phyloP scores from a whole-genome alignment of 768 basidiomycete genomes.

The Pisolithus tinctorius region DNA sequence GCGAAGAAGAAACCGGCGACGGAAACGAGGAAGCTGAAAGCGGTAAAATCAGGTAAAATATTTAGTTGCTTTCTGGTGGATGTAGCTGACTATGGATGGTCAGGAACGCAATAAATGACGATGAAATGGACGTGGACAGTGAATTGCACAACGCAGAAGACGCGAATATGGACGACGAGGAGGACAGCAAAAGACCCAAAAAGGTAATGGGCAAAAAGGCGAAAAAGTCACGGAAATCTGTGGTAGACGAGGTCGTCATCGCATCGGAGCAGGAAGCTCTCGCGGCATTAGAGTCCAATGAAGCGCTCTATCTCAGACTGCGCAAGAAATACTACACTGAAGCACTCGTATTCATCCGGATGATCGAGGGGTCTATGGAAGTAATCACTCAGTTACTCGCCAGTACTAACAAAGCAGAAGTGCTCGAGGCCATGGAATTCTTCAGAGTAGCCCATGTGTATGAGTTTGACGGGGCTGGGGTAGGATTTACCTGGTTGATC shows the following conservation, averaged over 20 bases:
- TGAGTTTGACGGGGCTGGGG: constrained; percentile 71
- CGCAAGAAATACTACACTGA: constrained; percentile 85
- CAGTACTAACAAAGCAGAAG: constrained; percentile 79
- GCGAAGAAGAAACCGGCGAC: constrained; percentile 34
- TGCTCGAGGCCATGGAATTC: constrained; percentile 83
- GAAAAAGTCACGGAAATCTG: constrained; percentile 58
- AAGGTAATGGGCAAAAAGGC: constrained; percentile 39
- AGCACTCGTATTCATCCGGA: constrained; percentile 74
- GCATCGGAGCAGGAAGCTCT: constrained; percentile 67
- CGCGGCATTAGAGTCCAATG: constrained; percentile 58
- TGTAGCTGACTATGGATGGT: constrained; percentile 4
- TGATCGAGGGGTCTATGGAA: constrained; percentile 62
- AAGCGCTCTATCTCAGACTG: constrained; percentile 60
- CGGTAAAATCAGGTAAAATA: constrained; percentile 17
- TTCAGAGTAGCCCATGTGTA: constrained; percentile 81
- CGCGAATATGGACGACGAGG: constrained; percentile 33
- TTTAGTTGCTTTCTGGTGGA: not conserved
- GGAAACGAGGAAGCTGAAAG: constrained; percentile 31
- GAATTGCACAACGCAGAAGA: constrained; percentile 30
- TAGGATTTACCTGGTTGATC: constrained; percentile 21
- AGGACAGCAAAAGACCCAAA: constrained; percentile 31
- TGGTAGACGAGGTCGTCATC: constrained; percentile 63
- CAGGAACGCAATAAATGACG: constrained; percentile 28
- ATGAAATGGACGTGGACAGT: constrained; percentile 57
- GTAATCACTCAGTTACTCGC: constrained; percentile 73